Base-by-base conservation (phyloP, 208 protist genomes). In the Entamoeba invadens region DNA sequence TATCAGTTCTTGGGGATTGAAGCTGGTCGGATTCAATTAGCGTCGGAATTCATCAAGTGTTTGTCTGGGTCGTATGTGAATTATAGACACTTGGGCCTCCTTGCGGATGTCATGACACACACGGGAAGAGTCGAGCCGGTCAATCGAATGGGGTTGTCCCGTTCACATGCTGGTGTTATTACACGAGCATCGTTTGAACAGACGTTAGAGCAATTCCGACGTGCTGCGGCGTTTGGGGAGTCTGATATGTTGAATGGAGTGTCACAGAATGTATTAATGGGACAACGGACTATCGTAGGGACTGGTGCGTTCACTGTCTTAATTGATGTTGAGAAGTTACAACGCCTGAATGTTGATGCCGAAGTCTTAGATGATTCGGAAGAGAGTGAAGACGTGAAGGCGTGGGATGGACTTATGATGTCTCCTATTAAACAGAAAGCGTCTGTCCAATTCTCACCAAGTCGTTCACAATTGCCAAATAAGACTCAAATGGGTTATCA, bases 151-250 rank as follows among this genome's bases (percentile, higher is more conserved):
- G 98, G 98, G 92, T 98, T 99, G 94, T 98, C 99, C 95, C 97
- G 97, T 94, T 96, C 96, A 46, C 97, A 99, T 46, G 98, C 98
- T 21, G 98, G 98, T 92, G 97, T 98, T 10, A 94, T 99, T 35
- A 99, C 99, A 97, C 96, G 98, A 91, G 98, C 96, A 96, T 99
- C 99, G 31, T 99, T 99, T 95, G 99, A 99, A 97, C 98, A 99
- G 96, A 99, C 98, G 38, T 98, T 99, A 10, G 99, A 99, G 93
- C 98, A 99, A 87, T 97, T 99, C 18, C 97, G 99, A 95, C 97
- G 98, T 57, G 99, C 99, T 3, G 98, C 98, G 38, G 96, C 96
- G 5, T 99, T 99, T 96, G 96, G 97, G 31, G 98, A 99, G 95
- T 93, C 93, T 18, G 99, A 99, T 96, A 95, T 96, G 38, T 95